These are phyloP conservation scores for Tetracladium setigerum DNA, from an alignment of 495 filamentous ascomycete genomes.

Conservation along the genomic window DNA sequence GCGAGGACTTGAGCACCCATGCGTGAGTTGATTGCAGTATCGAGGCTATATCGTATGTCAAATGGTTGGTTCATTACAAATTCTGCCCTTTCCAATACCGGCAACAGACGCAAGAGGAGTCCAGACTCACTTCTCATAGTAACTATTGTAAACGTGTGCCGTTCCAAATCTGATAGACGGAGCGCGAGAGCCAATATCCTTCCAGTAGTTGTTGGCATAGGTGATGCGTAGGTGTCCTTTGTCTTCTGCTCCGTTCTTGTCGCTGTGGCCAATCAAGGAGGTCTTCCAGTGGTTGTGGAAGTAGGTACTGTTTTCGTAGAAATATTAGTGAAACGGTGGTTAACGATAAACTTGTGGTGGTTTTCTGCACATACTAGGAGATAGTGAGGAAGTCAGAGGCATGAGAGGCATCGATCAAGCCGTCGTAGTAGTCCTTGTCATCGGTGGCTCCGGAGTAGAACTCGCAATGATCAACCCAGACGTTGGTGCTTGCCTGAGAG, in stretches of 20 bases:
- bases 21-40: conserved; percentile 57
- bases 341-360: no score
- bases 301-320: no score
- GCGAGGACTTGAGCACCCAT: conserved; percentile 56
- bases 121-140: no score
- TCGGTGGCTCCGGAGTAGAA: conserved; percentile 27
- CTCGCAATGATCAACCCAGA: conserved; percentile 48
- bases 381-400: conserved; percentile 43
- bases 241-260: conserved; percentile 27
- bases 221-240: conserved; percentile 42
- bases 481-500: conserved; percentile 31
- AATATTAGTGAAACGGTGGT: no score
- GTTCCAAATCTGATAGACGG: conserved; percentile 48
- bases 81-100: no score
- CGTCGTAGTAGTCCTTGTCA: conserved; percentile 28
- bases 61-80: no score
- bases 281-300: conserved; percentile 51
- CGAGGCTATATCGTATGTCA: no score
- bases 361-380: no score
- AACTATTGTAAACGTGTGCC: conserved; percentile 20
- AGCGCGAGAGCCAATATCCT: conserved; percentile 45
- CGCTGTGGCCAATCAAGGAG: conserved; percentile 44
- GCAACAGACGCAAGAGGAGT: no score
- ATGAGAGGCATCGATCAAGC: conserved; percentile 27
- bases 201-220: conserved; percentile 46